phyloP scores from a whole-genome alignment of 306 rosid genomes.

The Fragaria iinumae region DNA sequence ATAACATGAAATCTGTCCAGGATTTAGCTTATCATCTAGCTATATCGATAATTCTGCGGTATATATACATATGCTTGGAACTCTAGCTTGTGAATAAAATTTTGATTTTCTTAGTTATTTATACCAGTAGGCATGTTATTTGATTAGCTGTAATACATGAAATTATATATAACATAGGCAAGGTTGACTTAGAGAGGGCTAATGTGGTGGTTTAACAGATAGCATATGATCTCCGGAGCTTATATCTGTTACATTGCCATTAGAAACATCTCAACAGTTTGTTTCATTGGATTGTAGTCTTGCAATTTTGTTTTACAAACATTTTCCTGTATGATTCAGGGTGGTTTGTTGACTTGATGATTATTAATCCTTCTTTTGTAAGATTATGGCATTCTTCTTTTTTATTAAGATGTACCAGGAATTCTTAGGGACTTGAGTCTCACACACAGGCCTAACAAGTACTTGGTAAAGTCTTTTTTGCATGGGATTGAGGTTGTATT shows the following conservation, averaged over 20 bases:
- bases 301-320: neutral
- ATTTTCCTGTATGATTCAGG: neutral
- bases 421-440: neutral
- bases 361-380: neutral
- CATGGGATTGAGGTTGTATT: slow-evolving; percentile 3
- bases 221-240: neutral
- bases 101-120: neutral
- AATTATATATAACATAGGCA: neutral
- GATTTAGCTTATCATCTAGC: neutral
- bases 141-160: neutral
- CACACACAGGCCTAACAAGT: neutral
- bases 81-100: neutral
- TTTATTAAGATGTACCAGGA: too few species aligned
- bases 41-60: neutral
- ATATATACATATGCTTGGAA: neutral
- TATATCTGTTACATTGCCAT: neutral
- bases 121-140: neutral
- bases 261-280: neutral
- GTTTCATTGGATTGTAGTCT: neutral
- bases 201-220: neutral
- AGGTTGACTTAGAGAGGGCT: neutral
- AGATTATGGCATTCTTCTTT: neutral
- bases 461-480: neutral
- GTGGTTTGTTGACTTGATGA: neutral
- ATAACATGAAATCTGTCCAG: neutral